Evolutionary conservation across 257 asterid genomes (phyloP).

Genomic region (Cordia subcordata): DNA sequence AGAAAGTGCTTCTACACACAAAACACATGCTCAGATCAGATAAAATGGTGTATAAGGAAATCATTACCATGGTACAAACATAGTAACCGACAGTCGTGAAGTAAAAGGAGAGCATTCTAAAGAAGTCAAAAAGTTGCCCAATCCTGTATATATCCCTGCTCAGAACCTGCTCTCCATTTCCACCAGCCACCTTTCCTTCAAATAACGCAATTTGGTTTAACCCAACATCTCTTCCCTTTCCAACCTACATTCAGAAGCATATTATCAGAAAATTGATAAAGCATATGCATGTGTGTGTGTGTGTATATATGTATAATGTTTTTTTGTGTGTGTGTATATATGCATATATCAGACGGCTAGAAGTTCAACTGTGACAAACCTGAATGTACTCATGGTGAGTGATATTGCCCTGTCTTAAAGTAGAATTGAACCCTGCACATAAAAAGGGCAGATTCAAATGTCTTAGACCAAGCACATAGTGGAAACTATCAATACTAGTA

Average conservation of each 20-base stretch:
- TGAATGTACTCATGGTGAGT: conserved; percentile 93
- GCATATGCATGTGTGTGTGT: no score
- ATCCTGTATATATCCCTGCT: conserved; percentile 97
- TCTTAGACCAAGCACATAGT: no score
- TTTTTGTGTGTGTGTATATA: no score
- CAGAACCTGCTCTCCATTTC: conserved; percentile 98
- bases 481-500: no score
- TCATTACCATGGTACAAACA: conserved; percentile 94
- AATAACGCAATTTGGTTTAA: conserved; percentile 93
- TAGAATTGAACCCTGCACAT: conserved; percentile 89
- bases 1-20: conserved; percentile 8
- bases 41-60: background rate
- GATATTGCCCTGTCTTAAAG: conserved; percentile 93
- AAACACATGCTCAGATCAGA: conserved; percentile 3
- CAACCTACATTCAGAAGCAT: conserved; percentile 59
- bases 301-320: no score
- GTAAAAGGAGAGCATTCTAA: conserved; percentile 92
- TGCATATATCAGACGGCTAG: background rate
- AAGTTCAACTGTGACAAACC: conserved; percentile 16
- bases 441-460: background rate
- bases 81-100: conserved; percentile 94
- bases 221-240: conserved; percentile 99
- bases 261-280: background rate
- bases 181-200: conserved; percentile 99
- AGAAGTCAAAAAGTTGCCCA: conserved; percentile 94